Percentiles rank a stretch among this genome's conserved stretches.
phyloP scores from a whole-genome alignment of 2,329 filamentous ascomycete genomes.

The Xylariaceae sp. region DNA sequence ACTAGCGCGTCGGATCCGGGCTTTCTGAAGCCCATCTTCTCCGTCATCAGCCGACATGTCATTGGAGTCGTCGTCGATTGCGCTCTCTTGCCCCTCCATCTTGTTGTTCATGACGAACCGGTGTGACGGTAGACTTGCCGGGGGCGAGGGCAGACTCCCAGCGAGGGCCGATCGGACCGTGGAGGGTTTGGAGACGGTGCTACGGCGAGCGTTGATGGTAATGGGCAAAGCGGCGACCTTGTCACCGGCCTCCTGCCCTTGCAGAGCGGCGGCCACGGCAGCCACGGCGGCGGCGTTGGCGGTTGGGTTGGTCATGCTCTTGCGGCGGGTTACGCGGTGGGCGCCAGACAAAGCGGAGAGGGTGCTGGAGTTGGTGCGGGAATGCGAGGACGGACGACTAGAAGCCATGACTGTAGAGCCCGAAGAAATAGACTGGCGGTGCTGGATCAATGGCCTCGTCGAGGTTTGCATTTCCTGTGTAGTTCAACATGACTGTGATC shows the following conservation, averaged over 20 bases:
- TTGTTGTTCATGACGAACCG: constrained; percentile 51
- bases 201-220: constrained; percentile 58
- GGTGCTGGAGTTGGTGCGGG: constrained; percentile 73
- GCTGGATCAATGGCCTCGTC: constrained; percentile 64
- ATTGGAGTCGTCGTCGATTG: constrained; percentile 66
- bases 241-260: constrained; percentile 56
- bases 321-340: constrained; percentile 86
- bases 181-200: constrained; percentile 65
- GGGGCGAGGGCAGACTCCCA: constrained; percentile 61
- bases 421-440: constrained; percentile 59
- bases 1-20: constrained; percentile 64
- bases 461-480: constrained; percentile 62
- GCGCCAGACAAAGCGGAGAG: constrained; percentile 76
- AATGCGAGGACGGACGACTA: constrained; percentile 58
- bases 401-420: constrained; percentile 55
- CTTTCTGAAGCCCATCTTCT: constrained; percentile 46
- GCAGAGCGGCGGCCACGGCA: constrained; percentile 64
- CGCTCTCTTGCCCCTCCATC: constrained; percentile 54
- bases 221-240: constrained; percentile 56
- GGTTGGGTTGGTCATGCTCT: constrained; percentile 80
- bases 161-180: constrained; percentile 52
- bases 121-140: constrained; percentile 65
- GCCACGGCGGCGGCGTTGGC: constrained; percentile 74
- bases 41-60: constrained; percentile 57
- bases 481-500: constrained; percentile 32